Conservation (phyloP, 176 grass and related monocot genomes). For the Triticum turgidum region DNA sequence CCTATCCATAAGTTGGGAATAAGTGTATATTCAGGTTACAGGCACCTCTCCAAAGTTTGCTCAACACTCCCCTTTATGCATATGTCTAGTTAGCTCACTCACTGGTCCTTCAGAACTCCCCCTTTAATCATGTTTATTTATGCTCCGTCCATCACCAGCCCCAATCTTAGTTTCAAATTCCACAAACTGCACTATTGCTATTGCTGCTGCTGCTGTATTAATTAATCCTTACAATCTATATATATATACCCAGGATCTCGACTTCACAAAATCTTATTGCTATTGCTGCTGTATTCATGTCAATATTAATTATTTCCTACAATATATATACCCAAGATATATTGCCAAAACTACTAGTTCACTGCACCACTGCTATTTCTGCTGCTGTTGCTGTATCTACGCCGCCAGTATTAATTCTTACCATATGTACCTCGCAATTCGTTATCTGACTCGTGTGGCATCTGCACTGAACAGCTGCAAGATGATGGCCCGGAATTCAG, state of each 20-base stretch:
- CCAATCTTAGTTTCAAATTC: neutral
- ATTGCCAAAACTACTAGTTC: too few species aligned
- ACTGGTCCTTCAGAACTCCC: too few species aligned
- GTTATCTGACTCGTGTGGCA: neutral
- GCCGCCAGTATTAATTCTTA: neutral
- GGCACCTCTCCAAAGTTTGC: too few species aligned
- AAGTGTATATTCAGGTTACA: too few species aligned
- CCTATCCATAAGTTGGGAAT: too few species aligned
- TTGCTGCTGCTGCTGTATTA: neutral
- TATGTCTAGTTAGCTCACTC: too few species aligned
- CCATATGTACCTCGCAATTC: neutral
- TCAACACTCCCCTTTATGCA: too few species aligned
- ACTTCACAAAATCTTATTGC: neutral
- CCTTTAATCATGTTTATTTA: neutral
- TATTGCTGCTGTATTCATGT: neutral
- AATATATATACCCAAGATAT: too few species aligned
- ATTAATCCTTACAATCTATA: too few species aligned
- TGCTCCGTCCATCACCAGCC: neutral
- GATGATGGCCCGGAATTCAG: constrained; percentile 23
- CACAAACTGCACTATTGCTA: neutral
- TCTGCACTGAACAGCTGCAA: neutral
- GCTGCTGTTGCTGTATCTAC: neutral
- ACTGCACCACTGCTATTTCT: neutral
- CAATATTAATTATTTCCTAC: neutral
- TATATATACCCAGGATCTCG: too few species aligned